phyloP scores from a whole-genome alignment of 495 filamentous ascomycete species.

The Lophiostoma macrostomum region DNA sequence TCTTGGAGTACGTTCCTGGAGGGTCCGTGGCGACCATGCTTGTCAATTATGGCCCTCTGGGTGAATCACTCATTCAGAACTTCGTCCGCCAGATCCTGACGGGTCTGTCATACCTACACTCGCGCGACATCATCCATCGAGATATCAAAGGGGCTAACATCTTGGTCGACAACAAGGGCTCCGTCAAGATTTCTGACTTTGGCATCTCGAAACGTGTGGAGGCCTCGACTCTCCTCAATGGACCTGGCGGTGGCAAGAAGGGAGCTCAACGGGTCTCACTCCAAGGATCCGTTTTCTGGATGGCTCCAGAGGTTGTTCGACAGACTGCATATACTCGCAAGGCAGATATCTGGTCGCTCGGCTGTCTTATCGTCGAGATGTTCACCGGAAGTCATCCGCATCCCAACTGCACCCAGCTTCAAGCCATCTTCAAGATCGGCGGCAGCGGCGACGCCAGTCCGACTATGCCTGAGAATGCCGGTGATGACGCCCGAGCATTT shows the following conservation, averaged over 20 bases:
- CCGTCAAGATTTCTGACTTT: conserved; percentile 99
- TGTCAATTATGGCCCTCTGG: conserved; percentile 92
- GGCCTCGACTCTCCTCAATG: conserved; percentile 60
- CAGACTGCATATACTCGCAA: conserved; percentile 98
- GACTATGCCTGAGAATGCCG: conserved; percentile 82
- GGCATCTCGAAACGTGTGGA: conserved; percentile 98
- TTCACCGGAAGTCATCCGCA: conserved; percentile 96
- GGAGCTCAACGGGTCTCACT: conserved; percentile 76
- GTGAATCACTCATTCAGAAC: conserved; percentile 89
- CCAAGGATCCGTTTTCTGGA: conserved; percentile 98
- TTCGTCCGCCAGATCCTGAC: conserved; percentile 95
- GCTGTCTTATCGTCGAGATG: conserved; percentile 98
- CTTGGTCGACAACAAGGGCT: conserved; percentile 97
- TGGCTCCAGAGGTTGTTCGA: conserved; percentile 97
- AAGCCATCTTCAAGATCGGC: conserved; percentile 97
- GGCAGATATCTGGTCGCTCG: conserved; percentile 98
- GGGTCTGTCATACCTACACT: conserved; percentile 93
- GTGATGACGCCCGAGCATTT: conserved; percentile 81
- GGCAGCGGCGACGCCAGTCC: conserved; percentile 78
- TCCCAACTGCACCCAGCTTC: conserved; percentile 93
- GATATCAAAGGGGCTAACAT: conserved; percentile 99
- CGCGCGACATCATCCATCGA: conserved; percentile 93
- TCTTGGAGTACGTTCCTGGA: conserved; percentile 97
- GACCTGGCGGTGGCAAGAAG: conserved; percentile 53
- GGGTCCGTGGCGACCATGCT: conserved; percentile 97